Base-by-base conservation (phyloP, 2,329 filamentous ascomycete species). In the Rhinocladiella similis region DNA sequence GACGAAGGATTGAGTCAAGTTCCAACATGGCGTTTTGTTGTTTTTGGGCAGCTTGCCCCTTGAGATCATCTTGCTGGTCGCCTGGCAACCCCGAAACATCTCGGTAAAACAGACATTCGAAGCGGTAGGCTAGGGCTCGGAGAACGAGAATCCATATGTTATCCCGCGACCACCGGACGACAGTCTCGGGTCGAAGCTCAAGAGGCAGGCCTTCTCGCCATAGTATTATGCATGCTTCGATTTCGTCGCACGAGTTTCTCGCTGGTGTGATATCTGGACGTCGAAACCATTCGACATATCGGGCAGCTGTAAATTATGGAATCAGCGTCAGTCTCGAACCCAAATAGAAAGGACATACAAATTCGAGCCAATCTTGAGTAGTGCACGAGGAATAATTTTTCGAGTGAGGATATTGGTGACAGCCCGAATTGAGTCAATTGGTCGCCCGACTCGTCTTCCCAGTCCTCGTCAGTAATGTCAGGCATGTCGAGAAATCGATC, bases 401-500 rank as follows among this genome's bases (percentile, higher is more conserved):
- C 22, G 22, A 25, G 22, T 7, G 22, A 25, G 22, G 22, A 25
- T 25, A 25, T 25, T 7, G 22, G 22, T 25, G 22, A 4, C 22
- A 25, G 22, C 22, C 22, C 22, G 22, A 25, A 25, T 25, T 25
- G 22, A 25, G 22, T 25, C 22, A 25, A 7, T 25, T 25, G 22
- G 22, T 25, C 22, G 22, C 7, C 22, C 4, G 22, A 25, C 22
- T 25, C 22, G 22, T 25, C 22, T 7, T 36, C 25, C 25, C 47
- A 50, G 25, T 50, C 47, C 14, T n/a, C 9, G 7, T 50, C 47
- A 14, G 47, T 50, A 14, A 50, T 9, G 12, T 27, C 27, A 16
- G 25, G 16, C 18, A 35, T 50, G 27, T 50, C 47, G 22, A 27
- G 39, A 38, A 18, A 50, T 27, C 47, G 20, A 33, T 50, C 47